These are phyloP conservation scores for Phytophthora cryptogea DNA, from an alignment of 352 stramenopile genomes.

Conservation along the genomic window DNA sequence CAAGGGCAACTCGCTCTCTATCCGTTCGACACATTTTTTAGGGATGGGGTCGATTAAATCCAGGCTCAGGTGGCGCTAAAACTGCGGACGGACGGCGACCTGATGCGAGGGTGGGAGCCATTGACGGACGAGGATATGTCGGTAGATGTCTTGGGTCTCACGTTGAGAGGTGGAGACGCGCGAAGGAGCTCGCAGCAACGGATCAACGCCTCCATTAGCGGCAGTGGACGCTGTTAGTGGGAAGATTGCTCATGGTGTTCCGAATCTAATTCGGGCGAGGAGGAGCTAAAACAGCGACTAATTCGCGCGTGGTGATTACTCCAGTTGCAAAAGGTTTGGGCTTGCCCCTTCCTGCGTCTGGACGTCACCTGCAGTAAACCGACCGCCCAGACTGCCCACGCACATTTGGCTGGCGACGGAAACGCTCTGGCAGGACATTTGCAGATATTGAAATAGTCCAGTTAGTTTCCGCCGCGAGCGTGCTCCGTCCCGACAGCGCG, in stretches of 20 bases:
- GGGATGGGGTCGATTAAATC: slow-evolving; percentile 18
- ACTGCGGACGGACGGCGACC: neutral
- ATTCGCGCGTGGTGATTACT: slow-evolving; percentile 11
- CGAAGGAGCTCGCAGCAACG: neutral
- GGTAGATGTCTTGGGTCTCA: neutral
- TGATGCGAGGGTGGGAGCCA: neutral
- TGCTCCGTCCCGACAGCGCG: neutral
- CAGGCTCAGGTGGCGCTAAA: slow-evolving; percentile 10
- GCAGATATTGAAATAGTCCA: too few relatives aligned
- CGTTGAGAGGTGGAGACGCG: neutral
- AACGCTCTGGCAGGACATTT: neutral
- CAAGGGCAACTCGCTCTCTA: slow-evolving; percentile 6
- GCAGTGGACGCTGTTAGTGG: slow-evolving; percentile 10
- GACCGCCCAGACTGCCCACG: neutral
- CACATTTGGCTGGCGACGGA: neutral
- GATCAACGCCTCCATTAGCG: neutral
- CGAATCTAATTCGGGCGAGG: slow-evolving; percentile 3
- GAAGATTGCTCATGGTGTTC: neutral
- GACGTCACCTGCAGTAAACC: too few relatives aligned
- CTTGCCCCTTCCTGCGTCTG: neutral
- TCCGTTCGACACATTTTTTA: slow-evolving; percentile 18
- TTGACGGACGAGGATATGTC: neutral
- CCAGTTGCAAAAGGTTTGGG: neutral
- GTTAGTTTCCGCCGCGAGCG: neutral
- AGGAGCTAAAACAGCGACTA: neutral